Base-by-base conservation (phyloP, 129 eudicot species). In the Cynara cardunculus region DNA sequence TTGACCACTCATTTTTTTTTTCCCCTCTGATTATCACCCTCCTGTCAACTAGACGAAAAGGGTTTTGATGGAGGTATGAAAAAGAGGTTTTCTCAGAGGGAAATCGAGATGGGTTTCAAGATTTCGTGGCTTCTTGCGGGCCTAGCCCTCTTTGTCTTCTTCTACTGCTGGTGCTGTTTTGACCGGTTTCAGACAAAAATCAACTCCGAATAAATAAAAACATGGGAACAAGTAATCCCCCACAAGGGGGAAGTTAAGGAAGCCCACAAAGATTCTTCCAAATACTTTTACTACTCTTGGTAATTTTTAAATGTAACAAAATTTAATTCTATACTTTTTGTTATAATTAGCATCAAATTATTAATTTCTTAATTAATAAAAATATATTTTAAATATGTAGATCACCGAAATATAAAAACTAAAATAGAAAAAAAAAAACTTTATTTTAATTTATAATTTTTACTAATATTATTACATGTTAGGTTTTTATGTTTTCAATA, bases 1-100 rank as follows among this genome's bases (percentile, higher is more conserved):
- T 71, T 86, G 88, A 46, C 91, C 85, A 75, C 92, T 92, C 97
- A 92, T 92, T 31, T 73, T 76, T 71, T 64, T 22, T 32, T 32
- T 32, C 4, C 7, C 37, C 4, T 2, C 1, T 37, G 46, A 31
- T 30, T 19, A 30, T 30, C 66, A 9, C 39, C 28, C 34, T 32
- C 72, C 34, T 41, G 41, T 4, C 2, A 32, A 66, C 39, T n/a
- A 4, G 74, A 70, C 21, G 82, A 56, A 22, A 67, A 64, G 81
- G 72, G 69, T 61, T 71, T 72, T 71, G 44, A 25, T 24, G 73
- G 59, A 19, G 72, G 72, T 19, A 28, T n/a, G 32, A 32, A 34
- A 76, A 71, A 37, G 22, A 41, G 44, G 19, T 14, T 7, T 24
- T 4, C 30, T 24, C 5, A 65, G 31, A 65, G 25, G 39, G 56